phyloP scores from a whole-genome alignment of 495 filamentous ascomycete species.

The Darksidea phi region DNA sequence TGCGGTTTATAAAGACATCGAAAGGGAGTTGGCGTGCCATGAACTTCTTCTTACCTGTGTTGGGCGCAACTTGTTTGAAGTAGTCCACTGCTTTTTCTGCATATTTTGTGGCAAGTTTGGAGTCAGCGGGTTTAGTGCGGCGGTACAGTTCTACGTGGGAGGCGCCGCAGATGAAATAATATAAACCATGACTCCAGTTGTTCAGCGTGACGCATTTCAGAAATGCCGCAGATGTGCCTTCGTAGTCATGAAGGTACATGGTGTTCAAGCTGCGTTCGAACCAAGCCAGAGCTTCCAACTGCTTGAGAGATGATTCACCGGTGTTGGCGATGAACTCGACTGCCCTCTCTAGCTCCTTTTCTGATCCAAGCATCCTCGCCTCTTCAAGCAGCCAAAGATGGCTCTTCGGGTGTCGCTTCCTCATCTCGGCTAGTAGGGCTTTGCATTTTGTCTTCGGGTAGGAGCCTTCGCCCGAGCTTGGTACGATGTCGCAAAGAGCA shows the following conservation, averaged over 20 bases:
- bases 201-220: constrained; percentile 72
- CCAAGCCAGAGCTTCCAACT: constrained; percentile 73
- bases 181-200: constrained; percentile 85
- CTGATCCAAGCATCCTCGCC: constrained; percentile 71
- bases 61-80: constrained; percentile 67
- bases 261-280: constrained; percentile 81
- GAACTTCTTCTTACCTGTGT: constrained; percentile 82
- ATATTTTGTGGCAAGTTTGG: constrained; percentile 51
- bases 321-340: constrained; percentile 58
- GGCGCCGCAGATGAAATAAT: constrained; percentile 82
- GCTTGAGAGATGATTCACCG: constrained; percentile 73
- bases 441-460: constrained; percentile 71
- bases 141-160: constrained; percentile 80
- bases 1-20: constrained; percentile 81
- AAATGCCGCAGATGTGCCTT: constrained; percentile 70
- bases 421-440: constrained; percentile 70
- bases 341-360: constrained; percentile 65
- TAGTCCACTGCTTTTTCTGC: constrained; percentile 67
- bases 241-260: constrained; percentile 75
- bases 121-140: constrained; percentile 50
- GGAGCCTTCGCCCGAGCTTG: constrained; percentile 57
- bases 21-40: constrained; percentile 88
- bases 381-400: constrained; percentile 89
- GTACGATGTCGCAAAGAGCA: constrained; percentile 84
- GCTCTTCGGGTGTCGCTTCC: constrained; percentile 73